These are phyloP conservation scores for Alternaria novae-zelandiae DNA, from an alignment of 2,329 filamentous ascomycete species.

Conservation along the genomic window DNA sequence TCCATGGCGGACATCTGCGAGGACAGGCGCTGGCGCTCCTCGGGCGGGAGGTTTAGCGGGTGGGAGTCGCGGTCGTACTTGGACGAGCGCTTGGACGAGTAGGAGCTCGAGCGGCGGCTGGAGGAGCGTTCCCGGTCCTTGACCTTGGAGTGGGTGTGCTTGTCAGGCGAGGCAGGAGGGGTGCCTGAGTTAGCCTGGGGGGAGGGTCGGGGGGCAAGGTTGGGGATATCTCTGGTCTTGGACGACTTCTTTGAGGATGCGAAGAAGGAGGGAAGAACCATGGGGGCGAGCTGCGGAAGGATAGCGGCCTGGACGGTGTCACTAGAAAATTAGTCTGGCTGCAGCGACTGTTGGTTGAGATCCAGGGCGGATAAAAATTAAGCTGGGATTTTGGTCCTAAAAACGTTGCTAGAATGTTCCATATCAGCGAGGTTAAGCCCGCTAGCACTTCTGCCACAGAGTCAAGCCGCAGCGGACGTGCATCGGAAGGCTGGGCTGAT, in stretches of 20 bases:
- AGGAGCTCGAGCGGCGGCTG: conserved; percentile 38
- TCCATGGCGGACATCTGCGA: conserved; percentile 68
- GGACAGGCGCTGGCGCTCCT: conserved; percentile 81
- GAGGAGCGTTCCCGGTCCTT: conserved; percentile 40
- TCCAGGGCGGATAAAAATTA: conserved; percentile 34
- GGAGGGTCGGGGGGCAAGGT: conserved; percentile 29
- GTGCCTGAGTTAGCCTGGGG: conserved; percentile 34
- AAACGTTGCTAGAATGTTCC: conserved; percentile 45
- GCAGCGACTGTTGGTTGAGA: conserved; percentile 38
- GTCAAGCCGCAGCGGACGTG: conserved; percentile 28
- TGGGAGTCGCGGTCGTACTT: conserved; percentile 72
- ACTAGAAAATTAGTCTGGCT: conserved; percentile 38
- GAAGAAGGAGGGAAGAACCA: conserved; percentile 49
- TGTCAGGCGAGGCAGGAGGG: conserved; percentile 48
- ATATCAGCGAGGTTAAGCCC: conserved; percentile 25
- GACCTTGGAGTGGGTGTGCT: conserved; percentile 41
- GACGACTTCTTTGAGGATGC: conserved; percentile 45
- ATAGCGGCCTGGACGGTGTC: conserved; percentile 33
- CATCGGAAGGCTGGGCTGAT: conserved; percentile 32
- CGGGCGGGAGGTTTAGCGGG: conserved; percentile 87
- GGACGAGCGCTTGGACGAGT: conserved; percentile 48
- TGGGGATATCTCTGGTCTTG: conserved; percentile 33
- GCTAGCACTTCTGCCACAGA: conserved; percentile 23
- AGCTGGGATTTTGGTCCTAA: conserved; percentile 23
- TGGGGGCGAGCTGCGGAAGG: conserved; percentile 32